Base-by-base conservation (phyloP, 768 basidiomycete species). In the Boletus reticulatus region DNA sequence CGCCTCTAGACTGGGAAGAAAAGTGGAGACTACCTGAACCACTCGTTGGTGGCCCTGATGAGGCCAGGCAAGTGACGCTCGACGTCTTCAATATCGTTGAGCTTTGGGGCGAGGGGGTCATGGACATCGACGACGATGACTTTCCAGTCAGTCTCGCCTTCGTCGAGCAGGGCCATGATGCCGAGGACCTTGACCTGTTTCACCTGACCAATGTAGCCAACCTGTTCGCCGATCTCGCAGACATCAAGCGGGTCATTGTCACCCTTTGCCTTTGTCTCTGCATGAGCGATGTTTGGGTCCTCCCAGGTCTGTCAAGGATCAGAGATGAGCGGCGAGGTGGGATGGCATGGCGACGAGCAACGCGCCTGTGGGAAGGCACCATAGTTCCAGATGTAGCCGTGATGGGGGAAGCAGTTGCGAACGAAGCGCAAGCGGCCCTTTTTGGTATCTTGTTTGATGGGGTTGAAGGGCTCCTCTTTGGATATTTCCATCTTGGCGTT, bases 331-430 rank as follows among this genome's bases (percentile, higher is more conserved):
- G 19, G 34, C 9, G 29, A 16, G 10, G 29, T 6, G 14, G 13
- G 34, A 17, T 14, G 32, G 27, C 29, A 41, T 11, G 31, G 39
- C 4, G 43, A 11, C 10, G 17, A 44, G 16, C 19, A 41, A 46
- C 84, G 46, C 53, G 88, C 94, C 84, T 96, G 94, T 58, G 96
- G 96, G 85, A 99, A 97, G 56, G 95, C 94, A 67, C 96, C 96
- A 70, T 99, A 99, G 83, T 99, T 99, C 97, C 97, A 99, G 80
- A 99, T 94, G 82, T 98, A 95, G 37, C 97, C 96, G 72, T 98
- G 95, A 80, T 99, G 97, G 64, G 97, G 97, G 90, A 99, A 99
- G 77, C 97, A 98, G 83, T 98, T 98, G 77, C 97, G 89, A 64
- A 99, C 97, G 75, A 82, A 98, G 67, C 97, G 91, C 73, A 98